These are phyloP conservation scores for Castanea sativa DNA, from an alignment of 306 rosid genomes.

Conservation along the genomic window DNA sequence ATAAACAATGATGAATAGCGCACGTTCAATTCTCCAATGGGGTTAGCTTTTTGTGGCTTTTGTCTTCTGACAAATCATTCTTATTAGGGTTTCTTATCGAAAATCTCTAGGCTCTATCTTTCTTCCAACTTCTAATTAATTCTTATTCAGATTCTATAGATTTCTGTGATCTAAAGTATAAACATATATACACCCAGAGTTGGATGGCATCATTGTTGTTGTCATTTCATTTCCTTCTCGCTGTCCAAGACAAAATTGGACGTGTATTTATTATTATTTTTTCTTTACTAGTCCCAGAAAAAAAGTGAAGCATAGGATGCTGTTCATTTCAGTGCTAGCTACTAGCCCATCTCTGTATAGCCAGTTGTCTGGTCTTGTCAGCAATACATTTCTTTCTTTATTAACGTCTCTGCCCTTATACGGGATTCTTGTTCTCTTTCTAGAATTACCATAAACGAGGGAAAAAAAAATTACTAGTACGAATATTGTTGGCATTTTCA, in stretches of 20 bases:
- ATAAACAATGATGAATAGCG: background rate
- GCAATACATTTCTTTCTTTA: background rate
- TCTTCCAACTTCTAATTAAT: background rate
- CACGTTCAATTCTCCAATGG: background rate
- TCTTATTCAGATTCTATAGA: background rate
- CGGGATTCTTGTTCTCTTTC: background rate
- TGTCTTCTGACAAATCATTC: constrained; percentile 21
- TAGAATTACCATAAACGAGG: background rate
- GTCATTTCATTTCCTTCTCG: background rate
- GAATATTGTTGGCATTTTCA: background rate
- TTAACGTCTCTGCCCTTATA: background rate
- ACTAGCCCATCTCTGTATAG: background rate
- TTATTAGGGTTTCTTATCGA: constrained; percentile 27
- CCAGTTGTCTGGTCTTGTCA: constrained; percentile 11
- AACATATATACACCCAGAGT: background rate
- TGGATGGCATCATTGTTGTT: constrained; percentile 5
- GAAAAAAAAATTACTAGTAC: background rate
- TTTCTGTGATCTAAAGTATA: background rate
- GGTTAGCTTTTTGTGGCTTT: background rate
- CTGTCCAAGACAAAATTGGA: background rate
- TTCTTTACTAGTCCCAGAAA: background rate
- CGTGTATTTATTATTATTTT: background rate
- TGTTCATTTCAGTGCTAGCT: constrained; percentile 8
- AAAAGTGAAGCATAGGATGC: constrained; percentile 24
- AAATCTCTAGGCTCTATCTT: background rate